Conservation (phyloP, 2,329 filamentous ascomycete species). For the Thelonectria rubi region DNA sequence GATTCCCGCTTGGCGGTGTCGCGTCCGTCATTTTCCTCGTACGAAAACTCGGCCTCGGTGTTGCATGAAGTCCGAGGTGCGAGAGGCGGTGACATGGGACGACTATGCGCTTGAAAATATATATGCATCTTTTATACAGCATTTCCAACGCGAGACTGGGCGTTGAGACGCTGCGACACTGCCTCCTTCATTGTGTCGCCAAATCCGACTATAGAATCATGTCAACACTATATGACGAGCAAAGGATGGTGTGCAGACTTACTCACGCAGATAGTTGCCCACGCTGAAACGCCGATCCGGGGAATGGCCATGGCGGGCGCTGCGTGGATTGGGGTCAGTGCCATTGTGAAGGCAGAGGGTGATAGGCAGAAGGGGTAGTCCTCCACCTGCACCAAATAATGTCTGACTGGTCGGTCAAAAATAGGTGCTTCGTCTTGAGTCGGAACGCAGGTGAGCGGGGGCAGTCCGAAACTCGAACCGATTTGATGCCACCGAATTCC, state of each 20-base stretch:
- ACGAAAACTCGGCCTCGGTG: not conserved
- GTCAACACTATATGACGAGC: not conserved
- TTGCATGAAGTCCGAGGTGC: not conserved
- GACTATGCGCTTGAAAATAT: not conserved
- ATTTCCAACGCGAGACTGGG: not conserved
- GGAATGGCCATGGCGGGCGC: not conserved
- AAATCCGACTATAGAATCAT: not conserved
- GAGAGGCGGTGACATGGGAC: not conserved
- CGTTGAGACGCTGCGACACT: not conserved
- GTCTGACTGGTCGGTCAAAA: too few species aligned
- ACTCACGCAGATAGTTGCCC: constrained; percentile 24
- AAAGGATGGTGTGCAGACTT: constrained; percentile 5
- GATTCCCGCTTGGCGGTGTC: not conserved
- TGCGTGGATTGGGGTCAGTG: not conserved
- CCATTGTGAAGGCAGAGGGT: not conserved
- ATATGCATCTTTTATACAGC: not conserved
- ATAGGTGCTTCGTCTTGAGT: too few species aligned
- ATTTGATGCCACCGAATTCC: too few species aligned
- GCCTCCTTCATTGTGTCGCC: not conserved
- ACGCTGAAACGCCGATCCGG: constrained; percentile 20
- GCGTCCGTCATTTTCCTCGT: not conserved
- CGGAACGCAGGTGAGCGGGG: too few species aligned
- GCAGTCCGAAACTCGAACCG: too few species aligned
- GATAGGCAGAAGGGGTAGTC: too few species aligned
- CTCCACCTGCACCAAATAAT: too few species aligned